Evolutionary conservation across 768 basidiomycete species (phyloP), one percentile per base, ranked within the genome.

Genomic region (Auricularia auricula-judae): DNA sequence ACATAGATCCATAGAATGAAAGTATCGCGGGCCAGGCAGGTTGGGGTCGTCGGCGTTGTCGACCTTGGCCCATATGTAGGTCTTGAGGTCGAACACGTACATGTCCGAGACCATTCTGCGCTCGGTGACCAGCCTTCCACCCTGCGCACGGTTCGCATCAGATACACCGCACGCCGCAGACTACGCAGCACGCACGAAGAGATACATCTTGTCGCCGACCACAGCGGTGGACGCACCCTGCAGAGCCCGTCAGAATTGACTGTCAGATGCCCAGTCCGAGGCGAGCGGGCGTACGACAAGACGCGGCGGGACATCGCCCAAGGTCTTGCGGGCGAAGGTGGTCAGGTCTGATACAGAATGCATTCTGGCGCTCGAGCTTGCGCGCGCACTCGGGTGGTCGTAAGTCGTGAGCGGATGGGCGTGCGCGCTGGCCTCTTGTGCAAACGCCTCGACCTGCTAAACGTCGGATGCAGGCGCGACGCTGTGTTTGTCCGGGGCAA

Each of bases 161-260:
- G 23, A 34, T 1, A 35, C 43, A 34, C 29, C 61, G 54, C 35
- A n/a, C 43, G 36, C 36, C 29, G 29, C 5, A 35, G 21, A 4
- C 21, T 11, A 18, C 63, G 44, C 29, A 60, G 21, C 29, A 76
- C 87, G 77, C 72, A 92, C 91, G 72, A 95, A 96, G 39, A 97
- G 84, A 73, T 90, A 96, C 83, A 94, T 84, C 74, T 88, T 88
- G 56, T 88, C 87, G 60, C 89, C 90, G 39, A 93, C 83, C 66
- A 93, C 87, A 47, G 93, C 94, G n/a, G 91, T 91, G 7, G 91
- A 92, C 29, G 93, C 89, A 63, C 93, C 93, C 89, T 91, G 67
- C 51, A 39, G 65, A 14, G 23, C 23, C 23, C 60, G 42, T 35
- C 39, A 59, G 35, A 36, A 10, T 18, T 11, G 16, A 21, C 10